phyloP scores from a whole-genome alignment of 1,284 basidiomycete genomes.

The Cerrena zonata region DNA sequence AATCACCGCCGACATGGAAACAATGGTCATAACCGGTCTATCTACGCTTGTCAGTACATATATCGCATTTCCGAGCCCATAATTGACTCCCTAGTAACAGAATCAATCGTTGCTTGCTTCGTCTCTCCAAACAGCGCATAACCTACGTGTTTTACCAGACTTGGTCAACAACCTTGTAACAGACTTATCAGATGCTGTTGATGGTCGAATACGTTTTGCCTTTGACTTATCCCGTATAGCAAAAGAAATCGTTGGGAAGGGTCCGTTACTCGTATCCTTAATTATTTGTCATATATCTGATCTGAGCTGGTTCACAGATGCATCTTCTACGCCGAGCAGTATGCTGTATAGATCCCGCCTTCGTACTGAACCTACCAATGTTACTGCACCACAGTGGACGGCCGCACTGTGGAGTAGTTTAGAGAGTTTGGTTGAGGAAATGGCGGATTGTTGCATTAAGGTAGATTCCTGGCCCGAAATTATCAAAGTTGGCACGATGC shows the following conservation, averaged over 20 bases:
- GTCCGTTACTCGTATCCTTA: conserved; percentile 34
- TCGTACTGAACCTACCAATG: conserved; percentile 77
- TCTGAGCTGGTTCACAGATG: conserved; percentile 15
- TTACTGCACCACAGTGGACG: conserved; percentile 78
- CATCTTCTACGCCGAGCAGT: conserved; percentile 34
- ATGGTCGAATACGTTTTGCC: conserved; percentile 70
- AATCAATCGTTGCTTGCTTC: conserved; percentile 86
- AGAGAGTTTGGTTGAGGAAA: conserved; percentile 80
- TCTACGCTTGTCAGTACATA: conserved; percentile 54
- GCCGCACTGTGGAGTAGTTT: conserved; percentile 78
- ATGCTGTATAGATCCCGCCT: conserved; percentile 72
- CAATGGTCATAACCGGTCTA: conserved; percentile 77
- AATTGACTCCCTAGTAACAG: conserved; percentile 33
- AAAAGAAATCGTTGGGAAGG: conserved; percentile 73
- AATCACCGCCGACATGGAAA: conserved; percentile 81
- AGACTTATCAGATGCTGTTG: conserved; percentile 81
- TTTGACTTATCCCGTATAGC: conserved; percentile 86
- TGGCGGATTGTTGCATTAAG: conserved; percentile 88
- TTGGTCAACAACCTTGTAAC: conserved; percentile 76
- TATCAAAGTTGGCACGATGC: background rate
- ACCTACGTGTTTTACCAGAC: conserved; percentile 78
- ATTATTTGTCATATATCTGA: conserved; percentile 3
- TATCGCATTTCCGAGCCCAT: background rate
- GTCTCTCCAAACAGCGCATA: conserved; percentile 90
- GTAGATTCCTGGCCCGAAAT: conserved; percentile 24